phyloP scores from a whole-genome alignment of 2,329 filamentous ascomycete genomes.

The Xylaria sp. region DNA sequence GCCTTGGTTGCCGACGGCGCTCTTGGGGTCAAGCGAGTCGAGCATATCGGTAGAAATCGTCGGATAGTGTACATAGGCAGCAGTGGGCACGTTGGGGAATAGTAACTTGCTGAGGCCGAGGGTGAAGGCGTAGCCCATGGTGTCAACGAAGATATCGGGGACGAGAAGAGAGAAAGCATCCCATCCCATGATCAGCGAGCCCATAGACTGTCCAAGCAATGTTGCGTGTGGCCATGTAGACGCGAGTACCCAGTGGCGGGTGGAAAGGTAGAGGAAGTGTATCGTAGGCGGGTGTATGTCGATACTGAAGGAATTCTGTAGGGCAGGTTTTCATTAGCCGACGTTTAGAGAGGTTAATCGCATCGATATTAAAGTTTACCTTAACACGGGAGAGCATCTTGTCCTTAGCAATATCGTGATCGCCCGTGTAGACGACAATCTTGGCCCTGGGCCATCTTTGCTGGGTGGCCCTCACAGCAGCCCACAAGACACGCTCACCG shows the following conservation, averaged over 20 bases:
- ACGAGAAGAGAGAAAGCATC: constrained; percentile 93
- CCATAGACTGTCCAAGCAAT: constrained; percentile 90
- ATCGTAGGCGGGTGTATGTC: constrained; percentile 83
- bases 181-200: constrained; percentile 86
- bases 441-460: constrained; percentile 87
- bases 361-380: constrained; percentile 55
- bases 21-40: constrained; percentile 75
- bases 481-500: constrained; percentile 96
- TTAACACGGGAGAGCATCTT: constrained; percentile 81
- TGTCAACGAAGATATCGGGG: constrained; percentile 95
- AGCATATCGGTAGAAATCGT: constrained; percentile 99
- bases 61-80: constrained; percentile 96
- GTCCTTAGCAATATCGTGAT: constrained; percentile 86
- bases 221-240: constrained; percentile 93
- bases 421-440: constrained; percentile 94
- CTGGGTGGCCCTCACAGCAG: constrained; percentile 91
- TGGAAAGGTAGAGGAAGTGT: constrained; percentile 90
- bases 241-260: constrained; percentile 84
- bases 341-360: background rate
- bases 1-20: constrained; percentile 70
- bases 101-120: constrained; percentile 84
- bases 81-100: constrained; percentile 83
- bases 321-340: constrained; percentile 22
- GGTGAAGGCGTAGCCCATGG: constrained; percentile 96
- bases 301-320: constrained; percentile 89